Percentiles rank a stretch among this genome's conserved stretches.
These are phyloP conservation scores for Diaporthe batatas DNA, from an alignment of 2,329 filamentous ascomycete species.

Conservation along the genomic window DNA sequence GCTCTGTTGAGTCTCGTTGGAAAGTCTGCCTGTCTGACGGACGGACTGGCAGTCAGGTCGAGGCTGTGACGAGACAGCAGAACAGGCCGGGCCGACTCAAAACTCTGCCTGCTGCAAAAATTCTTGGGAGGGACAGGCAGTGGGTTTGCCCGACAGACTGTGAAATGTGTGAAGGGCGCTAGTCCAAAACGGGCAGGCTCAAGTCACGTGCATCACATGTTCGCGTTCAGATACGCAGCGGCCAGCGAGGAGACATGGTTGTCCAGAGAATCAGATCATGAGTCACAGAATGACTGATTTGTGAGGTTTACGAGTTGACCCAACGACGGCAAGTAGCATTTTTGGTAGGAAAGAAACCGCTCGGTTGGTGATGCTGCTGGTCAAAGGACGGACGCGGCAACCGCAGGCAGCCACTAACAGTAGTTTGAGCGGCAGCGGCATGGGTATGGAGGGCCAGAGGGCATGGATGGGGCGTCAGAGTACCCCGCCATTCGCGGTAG, in stretches of 20 bases:
- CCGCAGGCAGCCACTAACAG: neutral
- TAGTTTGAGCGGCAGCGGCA: constrained; percentile 11
- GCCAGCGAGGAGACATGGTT: neutral
- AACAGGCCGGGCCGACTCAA: constrained; percentile 18
- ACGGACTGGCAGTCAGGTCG: constrained; percentile 26
- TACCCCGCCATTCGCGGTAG: constrained; percentile 33
- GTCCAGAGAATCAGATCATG: neutral
- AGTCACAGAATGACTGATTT: neutral
- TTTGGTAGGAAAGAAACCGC: neutral
- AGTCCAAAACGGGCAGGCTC: constrained; percentile 9
- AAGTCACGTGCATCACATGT: constrained; percentile 28
- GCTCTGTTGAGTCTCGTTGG: constrained; percentile 35
- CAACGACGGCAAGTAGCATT: neutral
- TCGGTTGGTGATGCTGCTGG: constrained; percentile 10
- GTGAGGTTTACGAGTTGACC: no score
- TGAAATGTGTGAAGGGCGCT: constrained; percentile 30
- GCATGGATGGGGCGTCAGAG: neutral
- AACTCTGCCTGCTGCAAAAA: constrained; percentile 29
- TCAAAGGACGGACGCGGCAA: constrained; percentile 4
- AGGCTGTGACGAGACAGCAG: constrained; percentile 11
- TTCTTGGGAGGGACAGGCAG: constrained; percentile 17
- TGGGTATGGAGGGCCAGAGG: neutral
- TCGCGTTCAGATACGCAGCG: neutral
- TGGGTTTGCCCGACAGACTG: constrained; percentile 15
- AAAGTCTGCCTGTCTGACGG: constrained; percentile 30